Evolutionary conservation across 2,329 filamentous ascomycete genomes (phyloP).

Genomic region (Emergomyces orientalis): DNA sequence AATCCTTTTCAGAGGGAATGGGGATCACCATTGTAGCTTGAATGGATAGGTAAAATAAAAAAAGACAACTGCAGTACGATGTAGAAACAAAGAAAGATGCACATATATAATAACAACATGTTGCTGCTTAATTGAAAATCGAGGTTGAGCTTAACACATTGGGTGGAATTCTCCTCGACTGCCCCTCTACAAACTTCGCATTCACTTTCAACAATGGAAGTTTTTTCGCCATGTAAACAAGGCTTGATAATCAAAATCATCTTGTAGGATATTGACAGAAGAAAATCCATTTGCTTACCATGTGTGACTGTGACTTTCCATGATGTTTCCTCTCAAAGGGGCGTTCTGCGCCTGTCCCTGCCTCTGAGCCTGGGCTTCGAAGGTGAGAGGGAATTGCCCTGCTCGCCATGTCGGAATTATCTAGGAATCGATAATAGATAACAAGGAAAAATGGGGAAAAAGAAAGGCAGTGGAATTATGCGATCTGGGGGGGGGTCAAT

Average conservation of each 20-base stretch:
- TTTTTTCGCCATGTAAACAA: too few species aligned
- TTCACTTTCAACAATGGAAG: conserved; percentile 1
- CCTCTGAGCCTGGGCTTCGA: conserved; percentile 42
- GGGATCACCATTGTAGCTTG: neutral
- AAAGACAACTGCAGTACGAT: neutral
- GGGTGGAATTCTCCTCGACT: neutral
- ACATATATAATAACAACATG: too few species aligned
- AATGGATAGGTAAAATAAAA: neutral
- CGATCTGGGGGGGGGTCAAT: neutral
- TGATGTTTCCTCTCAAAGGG: conserved; percentile 42
- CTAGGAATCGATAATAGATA: neutral
- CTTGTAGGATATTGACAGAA: neutral
- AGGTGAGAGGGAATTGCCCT: conserved; percentile 78
- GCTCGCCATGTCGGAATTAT: conserved; percentile 52
- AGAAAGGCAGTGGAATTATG: neutral
- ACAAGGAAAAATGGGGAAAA: neutral
- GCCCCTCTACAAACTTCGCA: neutral
- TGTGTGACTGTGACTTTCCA: conserved; percentile 47
- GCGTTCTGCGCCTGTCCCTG: conserved; percentile 26
- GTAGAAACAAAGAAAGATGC: neutral
- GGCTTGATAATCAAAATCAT: neutral
- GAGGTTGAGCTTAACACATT: neutral
- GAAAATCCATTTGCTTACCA: conserved; percentile 36
- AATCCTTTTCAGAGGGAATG: neutral
- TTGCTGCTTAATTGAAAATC: neutral